phyloP scores from a whole-genome alignment of 495 filamentous ascomycete species.

The Thermothielavioides terrestris region DNA sequence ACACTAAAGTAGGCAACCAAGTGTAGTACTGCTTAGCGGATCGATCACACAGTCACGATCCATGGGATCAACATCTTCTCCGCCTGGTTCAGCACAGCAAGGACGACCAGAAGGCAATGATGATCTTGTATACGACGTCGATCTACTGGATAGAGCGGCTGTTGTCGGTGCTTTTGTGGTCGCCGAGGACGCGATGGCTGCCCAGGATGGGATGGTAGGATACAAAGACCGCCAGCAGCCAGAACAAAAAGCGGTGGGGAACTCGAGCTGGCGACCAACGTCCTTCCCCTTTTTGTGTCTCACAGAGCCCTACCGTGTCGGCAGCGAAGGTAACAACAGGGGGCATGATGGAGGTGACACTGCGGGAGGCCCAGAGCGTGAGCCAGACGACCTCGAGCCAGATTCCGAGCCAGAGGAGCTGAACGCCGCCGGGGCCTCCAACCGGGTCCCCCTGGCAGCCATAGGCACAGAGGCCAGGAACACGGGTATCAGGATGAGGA shows the following conservation, averaged over 20 bases:
- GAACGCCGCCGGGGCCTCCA: constrained; percentile 65
- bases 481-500: constrained; percentile 71
- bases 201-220: constrained; percentile 64
- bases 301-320: constrained; percentile 75
- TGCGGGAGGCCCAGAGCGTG: constrained; percentile 75
- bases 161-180: constrained; percentile 35
- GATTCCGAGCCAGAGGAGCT: constrained; percentile 82
- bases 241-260: constrained; percentile 87
- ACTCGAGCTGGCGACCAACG: constrained; percentile 75
- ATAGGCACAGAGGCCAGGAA: constrained; percentile 66
- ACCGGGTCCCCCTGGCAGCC: constrained; percentile 28
- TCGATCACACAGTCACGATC: constrained; percentile 87
- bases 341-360: constrained; percentile 69
- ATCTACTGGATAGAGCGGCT: constrained; percentile 59
- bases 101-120: constrained; percentile 75
- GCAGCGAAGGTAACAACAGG: constrained; percentile 54
- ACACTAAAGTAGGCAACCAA: no score
- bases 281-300: constrained; percentile 86
- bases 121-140: constrained; percentile 72
- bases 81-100: constrained; percentile 68
- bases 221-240: constrained; percentile 75
- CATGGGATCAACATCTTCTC: constrained; percentile 95
- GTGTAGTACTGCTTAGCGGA: no score
- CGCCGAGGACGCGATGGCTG: constrained; percentile 55
- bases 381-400: constrained; percentile 95